phyloP scores from a whole-genome alignment of 2,329 filamentous ascomycete species.

The Talaromyces sp. region DNA sequence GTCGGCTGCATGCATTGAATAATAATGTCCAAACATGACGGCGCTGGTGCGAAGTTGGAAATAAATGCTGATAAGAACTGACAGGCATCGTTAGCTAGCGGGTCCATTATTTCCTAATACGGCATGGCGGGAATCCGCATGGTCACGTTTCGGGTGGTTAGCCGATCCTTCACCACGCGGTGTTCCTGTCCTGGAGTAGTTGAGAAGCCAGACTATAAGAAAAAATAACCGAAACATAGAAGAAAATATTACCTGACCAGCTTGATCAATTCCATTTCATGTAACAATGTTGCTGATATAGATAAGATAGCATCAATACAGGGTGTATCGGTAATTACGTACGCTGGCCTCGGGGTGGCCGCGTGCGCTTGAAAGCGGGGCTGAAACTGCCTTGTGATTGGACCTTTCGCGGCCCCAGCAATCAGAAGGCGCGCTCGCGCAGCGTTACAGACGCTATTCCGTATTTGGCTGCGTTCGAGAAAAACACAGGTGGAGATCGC shows the following conservation, averaged over 20 bases:
- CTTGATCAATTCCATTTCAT: too few species aligned
- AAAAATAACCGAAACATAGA: too few species aligned
- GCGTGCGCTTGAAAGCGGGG: neutral
- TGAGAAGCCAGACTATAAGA: neutral
- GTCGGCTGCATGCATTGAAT: too few species aligned
- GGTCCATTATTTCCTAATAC: neutral
- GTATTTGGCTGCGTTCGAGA: neutral
- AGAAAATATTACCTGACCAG: too few species aligned
- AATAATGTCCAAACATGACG: too few species aligned
- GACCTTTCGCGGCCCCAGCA: neutral
- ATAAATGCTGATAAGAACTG: neutral
- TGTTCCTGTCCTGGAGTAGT: too few species aligned
- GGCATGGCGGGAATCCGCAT: neutral
- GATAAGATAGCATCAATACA: too few species aligned
- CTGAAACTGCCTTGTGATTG: neutral
- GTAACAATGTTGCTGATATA: too few species aligned
- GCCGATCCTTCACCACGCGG: neutral
- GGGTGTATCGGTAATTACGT: too few species aligned
- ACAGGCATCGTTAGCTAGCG: neutral
- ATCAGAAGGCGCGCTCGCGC: neutral
- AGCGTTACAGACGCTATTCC: neutral
- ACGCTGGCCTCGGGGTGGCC: neutral
- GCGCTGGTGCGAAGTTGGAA: neutral
- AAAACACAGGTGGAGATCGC: neutral
- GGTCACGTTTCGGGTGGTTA: neutral